These are phyloP conservation scores for Basipetospora chlamydospora DNA, from an alignment of 2,329 filamentous ascomycete genomes.

Conservation along the genomic window DNA sequence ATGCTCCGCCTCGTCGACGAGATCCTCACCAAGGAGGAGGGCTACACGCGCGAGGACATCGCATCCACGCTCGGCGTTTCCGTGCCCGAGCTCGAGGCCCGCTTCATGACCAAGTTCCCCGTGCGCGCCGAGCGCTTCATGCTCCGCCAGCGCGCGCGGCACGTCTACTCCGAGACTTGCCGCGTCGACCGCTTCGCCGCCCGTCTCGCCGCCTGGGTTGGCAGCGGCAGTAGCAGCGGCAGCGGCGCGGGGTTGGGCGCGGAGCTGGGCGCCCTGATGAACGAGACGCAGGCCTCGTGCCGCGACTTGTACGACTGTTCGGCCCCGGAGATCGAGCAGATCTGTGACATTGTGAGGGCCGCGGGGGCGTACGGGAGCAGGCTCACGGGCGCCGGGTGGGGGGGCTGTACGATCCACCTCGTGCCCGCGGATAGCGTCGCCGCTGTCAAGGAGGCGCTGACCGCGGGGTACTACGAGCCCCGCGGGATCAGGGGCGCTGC, in stretches of 20 bases:
- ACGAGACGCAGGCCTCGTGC: constrained; percentile 79
- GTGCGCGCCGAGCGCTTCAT: constrained; percentile 79
- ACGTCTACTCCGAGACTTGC: constrained; percentile 81
- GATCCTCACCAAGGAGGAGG: constrained; percentile 62
- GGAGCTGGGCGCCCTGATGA: constrained; percentile 69
- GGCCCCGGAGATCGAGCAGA: constrained; percentile 78
- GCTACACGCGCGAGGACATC: constrained; percentile 81
- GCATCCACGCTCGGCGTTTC: constrained; percentile 54
- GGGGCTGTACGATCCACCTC: constrained; percentile 88
- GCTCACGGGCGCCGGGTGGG: constrained; percentile 90
- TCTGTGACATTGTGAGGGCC: constrained; percentile 64
- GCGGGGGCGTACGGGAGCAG: constrained; percentile 76
- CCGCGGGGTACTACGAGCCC: constrained; percentile 69
- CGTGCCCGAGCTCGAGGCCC: constrained; percentile 55
- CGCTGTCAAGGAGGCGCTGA: constrained; percentile 61
- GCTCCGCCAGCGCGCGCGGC: constrained; percentile 72
- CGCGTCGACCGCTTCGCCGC: constrained; percentile 74
- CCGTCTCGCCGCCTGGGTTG: constrained; percentile 37
- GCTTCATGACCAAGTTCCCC: constrained; percentile 78
- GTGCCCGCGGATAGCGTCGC: constrained; percentile 73
- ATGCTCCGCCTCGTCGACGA: constrained; percentile 27
- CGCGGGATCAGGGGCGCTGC: constrained; percentile 49
- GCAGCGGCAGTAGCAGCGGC: constrained; percentile 21
- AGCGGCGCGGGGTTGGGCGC: constrained; percentile 48
- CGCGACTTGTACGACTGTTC: constrained; percentile 82